These are phyloP conservation scores for Aphanomyces stellatus DNA, from an alignment of 352 stramenopile genomes.

Conservation along the genomic window DNA sequence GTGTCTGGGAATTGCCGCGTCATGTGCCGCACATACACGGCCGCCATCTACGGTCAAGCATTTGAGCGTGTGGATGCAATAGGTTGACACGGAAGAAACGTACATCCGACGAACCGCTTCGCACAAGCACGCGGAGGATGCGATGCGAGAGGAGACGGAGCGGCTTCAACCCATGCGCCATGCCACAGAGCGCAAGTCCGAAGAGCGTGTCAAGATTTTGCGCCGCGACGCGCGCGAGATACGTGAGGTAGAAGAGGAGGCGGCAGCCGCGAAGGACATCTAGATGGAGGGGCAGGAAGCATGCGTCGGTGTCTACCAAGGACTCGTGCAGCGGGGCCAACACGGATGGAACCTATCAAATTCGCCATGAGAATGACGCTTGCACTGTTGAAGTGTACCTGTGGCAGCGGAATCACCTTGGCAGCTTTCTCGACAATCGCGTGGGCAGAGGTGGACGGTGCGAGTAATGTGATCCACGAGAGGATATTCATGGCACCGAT, in stretches of 20 bases:
- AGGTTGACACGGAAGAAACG: neutral
- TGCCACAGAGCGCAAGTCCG: neutral
- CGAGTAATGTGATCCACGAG: neutral
- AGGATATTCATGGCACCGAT: neutral
- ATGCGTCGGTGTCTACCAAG: neutral
- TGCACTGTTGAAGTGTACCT: neutral
- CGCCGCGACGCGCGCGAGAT: neutral
- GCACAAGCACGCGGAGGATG: neutral
- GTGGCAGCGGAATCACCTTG: neutral
- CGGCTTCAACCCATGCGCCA: neutral
- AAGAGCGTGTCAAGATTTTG: neutral
- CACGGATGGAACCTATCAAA: neutral
- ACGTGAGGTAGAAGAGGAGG: neutral
- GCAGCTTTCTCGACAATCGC: neutral
- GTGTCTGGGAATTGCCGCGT: neutral
- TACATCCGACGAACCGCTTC: neutral
- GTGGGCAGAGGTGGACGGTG: neutral
- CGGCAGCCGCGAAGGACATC: neutral
- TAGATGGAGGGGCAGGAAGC: neutral
- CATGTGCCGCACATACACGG: neutral
- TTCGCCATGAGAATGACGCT: neutral
- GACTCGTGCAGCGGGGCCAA: neutral
- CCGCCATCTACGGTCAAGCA: neutral
- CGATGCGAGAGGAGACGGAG: neutral
- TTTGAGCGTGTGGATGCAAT: too few relatives aligned